Evolutionary conservation across 805 yeast genomes (phyloP), one percentile per base, ranked within the genome.

Genomic region (Metschnikowia aberdeeniae): DNA sequence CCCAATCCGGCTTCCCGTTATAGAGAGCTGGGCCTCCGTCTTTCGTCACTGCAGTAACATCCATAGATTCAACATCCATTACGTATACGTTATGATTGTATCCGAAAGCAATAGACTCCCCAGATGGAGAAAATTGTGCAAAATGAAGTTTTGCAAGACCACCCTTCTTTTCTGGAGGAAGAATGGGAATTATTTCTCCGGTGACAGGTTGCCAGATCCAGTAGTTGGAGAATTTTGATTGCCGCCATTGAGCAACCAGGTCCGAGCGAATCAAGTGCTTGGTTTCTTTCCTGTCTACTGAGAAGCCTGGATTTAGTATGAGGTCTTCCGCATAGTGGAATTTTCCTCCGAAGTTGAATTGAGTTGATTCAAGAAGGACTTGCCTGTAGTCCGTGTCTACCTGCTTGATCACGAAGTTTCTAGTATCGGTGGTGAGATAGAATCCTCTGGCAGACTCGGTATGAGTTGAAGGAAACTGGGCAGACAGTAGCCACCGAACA

Each of bases 1-100:
- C 82, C 93, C 95, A 86, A 57, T 86, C 93, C 0, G 90, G 81
- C 50, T 73, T 82, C 5, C 88, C 95, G 53, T 86, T 82, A 49
- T 75, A 72, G 4, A 84, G 66, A 13, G 72, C 63, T 0, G 50
- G 57, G 10, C 74, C 65, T 0, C 89, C 90, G 58, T 78, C 84
- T 4, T 50, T 47, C 0, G 84, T 77, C 8, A 80, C 59, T 45
- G 64, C 70, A 0, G 49, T 57, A 4, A 60, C 47, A 4, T 51
- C 47, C 5, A 52, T 58, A 3, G 44, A 17, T 0, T 29, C 35
- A 7, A 78, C 52, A 40, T 74, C 62, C 54, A 76, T 72, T 11
- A 82, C 39, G 53, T 67, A 83, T 2, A 86, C 50, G 51, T 86
- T 75, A 55, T 80, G 78, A 6, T 76, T 68, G 50, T 67, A 72